These are phyloP conservation scores for Alisma plantagoaquatica DNA, from an alignment of 106 monocot genomes.

Conservation along the genomic window DNA sequence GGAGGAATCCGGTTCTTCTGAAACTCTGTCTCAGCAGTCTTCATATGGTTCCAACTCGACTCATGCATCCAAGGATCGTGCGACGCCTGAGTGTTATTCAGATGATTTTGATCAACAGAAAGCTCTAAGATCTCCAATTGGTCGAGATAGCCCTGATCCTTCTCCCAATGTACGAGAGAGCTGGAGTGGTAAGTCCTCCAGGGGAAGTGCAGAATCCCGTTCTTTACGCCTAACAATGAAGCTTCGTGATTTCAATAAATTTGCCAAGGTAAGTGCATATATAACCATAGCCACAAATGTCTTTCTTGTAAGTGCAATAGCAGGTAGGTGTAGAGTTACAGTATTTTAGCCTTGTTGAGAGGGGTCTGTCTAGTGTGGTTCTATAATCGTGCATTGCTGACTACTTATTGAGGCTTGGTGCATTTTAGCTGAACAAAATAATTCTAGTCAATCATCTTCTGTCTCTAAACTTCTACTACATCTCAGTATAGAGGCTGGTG, in stretches of 20 bases:
- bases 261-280: conserved; percentile 75
- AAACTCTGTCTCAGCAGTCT: conserved; percentile 16
- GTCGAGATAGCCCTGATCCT: conserved; percentile 42
- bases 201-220: conserved; percentile 51
- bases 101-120: conserved; percentile 44
- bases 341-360: no score
- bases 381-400: no score
- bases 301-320: no score
- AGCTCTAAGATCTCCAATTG: conserved; percentile 26
- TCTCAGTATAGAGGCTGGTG: no score
- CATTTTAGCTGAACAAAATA: no score
- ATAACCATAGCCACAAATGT: no score
- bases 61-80: conserved; percentile 19
- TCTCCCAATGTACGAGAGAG: conserved; percentile 53
- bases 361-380: no score
- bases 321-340: no score
- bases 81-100: conserved; percentile 10
- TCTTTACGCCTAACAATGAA: conserved; percentile 77
- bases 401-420: no score
- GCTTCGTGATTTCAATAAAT: conserved; percentile 72
- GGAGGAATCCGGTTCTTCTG: conserved; percentile 38
- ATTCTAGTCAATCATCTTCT: no score
- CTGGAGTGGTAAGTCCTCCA: conserved; percentile 45
- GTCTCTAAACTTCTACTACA: no score
- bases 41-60: conserved; percentile 22